Evolutionary conservation across 306 rosid species (phyloP).

Genomic region (Lathyrus sativus): DNA sequence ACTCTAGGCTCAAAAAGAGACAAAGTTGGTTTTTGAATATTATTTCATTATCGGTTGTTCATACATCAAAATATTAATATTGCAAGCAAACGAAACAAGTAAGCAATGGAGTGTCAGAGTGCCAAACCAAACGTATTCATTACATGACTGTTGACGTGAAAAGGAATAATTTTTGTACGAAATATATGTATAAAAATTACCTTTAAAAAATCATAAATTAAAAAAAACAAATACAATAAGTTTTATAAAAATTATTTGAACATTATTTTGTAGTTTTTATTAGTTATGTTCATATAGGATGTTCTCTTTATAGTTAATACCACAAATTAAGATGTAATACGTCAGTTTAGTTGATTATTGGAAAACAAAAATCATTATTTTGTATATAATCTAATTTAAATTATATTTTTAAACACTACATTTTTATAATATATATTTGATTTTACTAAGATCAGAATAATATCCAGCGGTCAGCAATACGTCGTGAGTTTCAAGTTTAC

Average conservation of each 20-base stretch:
- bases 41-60: slow-evolving; percentile 26
- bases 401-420: too few species aligned
- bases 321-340: too few species aligned
- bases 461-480: too few species aligned
- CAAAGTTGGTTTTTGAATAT: slow-evolving; percentile 10
- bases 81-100: slow-evolving; percentile 30
- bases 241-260: background rate
- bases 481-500: too few species aligned
- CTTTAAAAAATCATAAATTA: background rate
- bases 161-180: slow-evolving; percentile 6
- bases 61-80: background rate
- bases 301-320: too few species aligned
- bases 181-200: slow-evolving; percentile 1
- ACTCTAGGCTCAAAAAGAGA: background rate
- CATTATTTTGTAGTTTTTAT: background rate
- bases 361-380: too few species aligned
- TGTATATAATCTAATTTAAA: too few species aligned
- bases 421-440: too few species aligned
- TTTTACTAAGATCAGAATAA: too few species aligned
- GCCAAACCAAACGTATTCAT: slow-evolving; percentile 24
- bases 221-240: background rate
- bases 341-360: too few species aligned
- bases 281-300: background rate
- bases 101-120: slow-evolving; percentile 24
- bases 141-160: slow-evolving; percentile 23